Percentiles rank a stretch among this genome's conserved stretches.
These are phyloP conservation scores for Cadophora luteo-olivacea DNA, from an alignment of 2,329 filamentous ascomycete species.

Conservation along the genomic window DNA sequence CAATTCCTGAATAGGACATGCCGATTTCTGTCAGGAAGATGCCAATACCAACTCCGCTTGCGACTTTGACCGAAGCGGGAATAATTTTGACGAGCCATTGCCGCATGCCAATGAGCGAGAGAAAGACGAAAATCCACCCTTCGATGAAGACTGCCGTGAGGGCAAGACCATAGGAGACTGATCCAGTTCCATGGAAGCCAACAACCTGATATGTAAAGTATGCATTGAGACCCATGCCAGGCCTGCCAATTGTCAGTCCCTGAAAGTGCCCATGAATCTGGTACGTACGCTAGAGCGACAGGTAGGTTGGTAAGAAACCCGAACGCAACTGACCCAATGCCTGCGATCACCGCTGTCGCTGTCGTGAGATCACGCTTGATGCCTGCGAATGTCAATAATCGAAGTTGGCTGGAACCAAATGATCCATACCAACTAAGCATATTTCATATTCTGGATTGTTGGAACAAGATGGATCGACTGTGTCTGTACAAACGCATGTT, in stretches of 20 bases:
- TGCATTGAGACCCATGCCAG: conserved; percentile 72
- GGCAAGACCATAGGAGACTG: conserved; percentile 64
- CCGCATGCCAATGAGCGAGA: conserved; percentile 71
- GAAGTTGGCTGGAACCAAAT: neutral
- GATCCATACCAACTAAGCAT: conserved; percentile 48
- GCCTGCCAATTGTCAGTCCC: conserved; percentile 49
- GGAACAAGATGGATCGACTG: conserved; percentile 38
- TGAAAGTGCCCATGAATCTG: neutral
- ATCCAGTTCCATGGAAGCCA: conserved; percentile 62
- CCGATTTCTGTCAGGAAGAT: conserved; percentile 69
- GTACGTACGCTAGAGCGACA: conserved; percentile 73
- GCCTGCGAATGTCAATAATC: conserved; percentile 46
- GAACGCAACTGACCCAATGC: conserved; percentile 77
- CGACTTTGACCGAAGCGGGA: conserved; percentile 68
- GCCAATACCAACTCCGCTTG: conserved; percentile 69
- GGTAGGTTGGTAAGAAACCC: conserved; percentile 84
- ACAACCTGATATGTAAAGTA: conserved; percentile 74
- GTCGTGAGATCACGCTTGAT: conserved; percentile 82
- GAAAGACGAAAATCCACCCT: conserved; percentile 67
- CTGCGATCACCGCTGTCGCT: conserved; percentile 80
- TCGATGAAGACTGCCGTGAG: conserved; percentile 70
- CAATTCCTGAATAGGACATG: conserved; percentile 82
- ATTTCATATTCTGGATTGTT: conserved; percentile 49
- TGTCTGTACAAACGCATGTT: conserved; percentile 67
- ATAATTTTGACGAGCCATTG: conserved; percentile 75